Evolutionary conservation across 1,284 basidiomycete species (phyloP), one percentile per base, ranked within the genome.

Genomic region (Porogramme epimiltina): DNA sequence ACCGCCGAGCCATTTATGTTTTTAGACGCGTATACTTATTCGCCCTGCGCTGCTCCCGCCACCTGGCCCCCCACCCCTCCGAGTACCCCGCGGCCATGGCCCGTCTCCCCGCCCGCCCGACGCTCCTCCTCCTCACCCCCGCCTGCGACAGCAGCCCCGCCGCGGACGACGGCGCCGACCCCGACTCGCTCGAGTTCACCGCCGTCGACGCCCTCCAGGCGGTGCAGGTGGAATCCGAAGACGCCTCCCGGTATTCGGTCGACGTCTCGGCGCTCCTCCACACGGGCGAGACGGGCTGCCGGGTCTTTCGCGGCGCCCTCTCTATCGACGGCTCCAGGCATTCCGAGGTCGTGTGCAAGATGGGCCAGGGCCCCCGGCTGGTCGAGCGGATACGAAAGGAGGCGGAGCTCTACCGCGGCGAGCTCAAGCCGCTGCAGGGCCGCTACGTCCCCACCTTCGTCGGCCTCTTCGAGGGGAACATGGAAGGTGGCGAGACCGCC

Each of bases 341-440:
- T 6, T 20, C 41, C 11, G 52, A 53, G 33, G 47, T 53, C 22
- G 47, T 53, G n/a, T 53, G 46, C 43, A 53, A 53, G 43, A 25
- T 53, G 13, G 52, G 36, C 11, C 33, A 23, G 4, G 43, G 52
- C 26, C 33, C 19, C 6, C 26, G 42, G n/a, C 13, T 15, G 16
- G 31, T 47, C 19, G 39, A 49, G 22, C 42, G 47, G 19, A 28
- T 53, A 41, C 47, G 43, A 23, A 38, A 36, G 5, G 52, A 53
- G 33, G 52, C 52, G 3, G 43, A 39, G 31, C 42, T 49, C 4
- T 53, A 53, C 40, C 43, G 37, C 19, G 36, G 38, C 38, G 41
- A 40, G 40, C 47, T 53, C 8, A 43, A 42, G 0, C n/a, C 37
- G 2, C 24, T 53, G 10, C 52, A 53, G 25, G 52, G 47, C 15